Evolutionary conservation across 805 yeast genomes (phyloP).

Genomic region (Lipomyces starkeyi): DNA sequence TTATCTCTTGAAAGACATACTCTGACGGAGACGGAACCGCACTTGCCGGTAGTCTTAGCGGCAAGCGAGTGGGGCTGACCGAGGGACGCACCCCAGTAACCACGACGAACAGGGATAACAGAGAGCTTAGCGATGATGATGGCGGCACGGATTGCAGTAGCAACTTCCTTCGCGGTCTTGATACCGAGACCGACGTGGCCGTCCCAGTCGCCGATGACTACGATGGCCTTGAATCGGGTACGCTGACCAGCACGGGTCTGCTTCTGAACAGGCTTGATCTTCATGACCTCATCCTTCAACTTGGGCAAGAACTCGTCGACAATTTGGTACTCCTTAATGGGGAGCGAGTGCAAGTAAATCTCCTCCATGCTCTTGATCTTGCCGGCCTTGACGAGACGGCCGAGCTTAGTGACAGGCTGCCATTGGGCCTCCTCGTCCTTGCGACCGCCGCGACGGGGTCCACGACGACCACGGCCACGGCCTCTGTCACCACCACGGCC

Average conservation of each 20-base stretch:
- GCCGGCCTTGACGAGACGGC: slow-evolving; percentile 99
- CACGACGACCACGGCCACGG: slow-evolving; percentile 60
- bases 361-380: slow-evolving; percentile 96
- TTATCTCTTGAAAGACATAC: slow-evolving; percentile 12
- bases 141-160: slow-evolving; percentile 99
- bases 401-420: slow-evolving; percentile 99
- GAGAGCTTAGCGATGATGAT: slow-evolving; percentile 98
- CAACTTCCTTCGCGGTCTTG: slow-evolving; percentile 99
- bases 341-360: slow-evolving; percentile 98
- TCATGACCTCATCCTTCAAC: slow-evolving; percentile 98
- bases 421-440: slow-evolving; percentile 98
- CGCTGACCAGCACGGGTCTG: slow-evolving; percentile 99
- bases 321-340: slow-evolving; percentile 99
- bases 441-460: slow-evolving; percentile 72
- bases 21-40: slow-evolving; percentile 98
- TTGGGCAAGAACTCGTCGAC: slow-evolving; percentile 95
- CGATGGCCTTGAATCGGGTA: slow-evolving; percentile 99
- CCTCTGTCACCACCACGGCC: slow-evolving; percentile 62
- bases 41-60: slow-evolving; percentile 98
- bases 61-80: slow-evolving; percentile 99
- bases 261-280: slow-evolving; percentile 99
- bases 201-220: slow-evolving; percentile 98
- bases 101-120: slow-evolving; percentile 99
- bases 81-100: slow-evolving; percentile 99
- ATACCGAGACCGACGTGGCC: slow-evolving; percentile 99